Evolutionary conservation across 257 asterid species (phyloP).

Genomic region (Solanum neorickii): DNA sequence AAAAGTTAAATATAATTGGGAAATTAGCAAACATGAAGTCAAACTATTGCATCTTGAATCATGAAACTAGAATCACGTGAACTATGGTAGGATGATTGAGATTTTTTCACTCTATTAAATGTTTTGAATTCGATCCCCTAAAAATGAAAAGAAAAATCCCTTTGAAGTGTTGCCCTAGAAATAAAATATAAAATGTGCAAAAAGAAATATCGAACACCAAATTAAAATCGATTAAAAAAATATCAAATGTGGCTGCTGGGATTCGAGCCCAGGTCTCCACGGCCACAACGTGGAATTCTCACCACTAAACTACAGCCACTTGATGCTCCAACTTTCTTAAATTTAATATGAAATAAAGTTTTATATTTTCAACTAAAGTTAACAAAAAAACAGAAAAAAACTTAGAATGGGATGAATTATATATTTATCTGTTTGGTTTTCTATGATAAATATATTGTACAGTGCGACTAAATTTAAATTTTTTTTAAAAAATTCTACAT

Average conservation of each 20-base stretch:
- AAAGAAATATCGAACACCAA: not conserved
- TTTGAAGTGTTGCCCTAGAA: not conserved
- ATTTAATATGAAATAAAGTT: fast-evolving
- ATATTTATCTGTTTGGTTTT: not conserved
- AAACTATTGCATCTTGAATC: not conserved
- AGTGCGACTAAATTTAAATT: fast-evolving
- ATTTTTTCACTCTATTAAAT: too few relatives aligned
- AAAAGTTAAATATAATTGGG: not conserved
- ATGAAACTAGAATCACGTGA: not conserved
- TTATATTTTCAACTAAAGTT: not conserved
- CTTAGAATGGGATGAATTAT: not conserved
- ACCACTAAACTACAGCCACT: conserved; percentile 98
- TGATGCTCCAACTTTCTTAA: fast-evolving
- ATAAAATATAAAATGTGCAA: not conserved
- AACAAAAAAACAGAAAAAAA: too few relatives aligned
- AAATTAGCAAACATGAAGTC: not conserved
- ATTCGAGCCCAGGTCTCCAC: conserved; percentile 99
- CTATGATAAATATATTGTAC: not conserved
- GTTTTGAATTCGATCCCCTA: fast-evolving
- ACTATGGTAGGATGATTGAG: not conserved
- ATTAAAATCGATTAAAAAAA: too few relatives aligned
- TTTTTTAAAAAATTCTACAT: fast-evolving
- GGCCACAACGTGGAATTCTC: conserved; percentile 99
- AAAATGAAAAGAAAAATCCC: not conserved
- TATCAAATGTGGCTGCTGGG: conserved; percentile 88